Percentiles rank a stretch among this genome's conserved stretches.
Evolutionary conservation across 257 asterid species (phyloP).

Genomic region (Phtheirospermum japonicum): DNA sequence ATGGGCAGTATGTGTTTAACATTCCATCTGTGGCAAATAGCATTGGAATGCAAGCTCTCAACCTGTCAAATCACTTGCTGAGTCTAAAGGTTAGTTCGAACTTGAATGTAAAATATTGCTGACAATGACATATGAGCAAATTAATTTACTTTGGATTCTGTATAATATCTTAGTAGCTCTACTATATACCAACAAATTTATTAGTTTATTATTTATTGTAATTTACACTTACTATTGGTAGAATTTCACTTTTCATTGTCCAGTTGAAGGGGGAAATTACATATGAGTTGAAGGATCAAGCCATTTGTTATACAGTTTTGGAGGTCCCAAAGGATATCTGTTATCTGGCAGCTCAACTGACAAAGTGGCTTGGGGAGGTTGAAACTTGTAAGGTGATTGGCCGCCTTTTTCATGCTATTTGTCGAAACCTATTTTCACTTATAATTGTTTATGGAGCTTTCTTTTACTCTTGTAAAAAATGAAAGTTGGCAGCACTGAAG

Average conservation of each 20-base stretch:
- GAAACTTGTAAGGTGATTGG: constrained; percentile 81
- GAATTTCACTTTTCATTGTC: constrained; percentile 24
- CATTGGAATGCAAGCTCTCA: constrained; percentile 50
- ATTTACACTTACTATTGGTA: constrained; percentile 6
- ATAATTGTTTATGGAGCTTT: constrained; percentile 13
- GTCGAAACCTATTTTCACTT: neutral
- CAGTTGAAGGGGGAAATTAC: constrained; percentile 87
- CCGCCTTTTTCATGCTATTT: constrained; percentile 26
- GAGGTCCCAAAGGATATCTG: constrained; percentile 71
- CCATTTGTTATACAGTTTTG: constrained; percentile 60
- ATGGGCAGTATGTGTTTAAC: constrained; percentile 83
- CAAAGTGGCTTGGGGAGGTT: constrained; percentile 84
- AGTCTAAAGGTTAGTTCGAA: constrained; percentile 58
- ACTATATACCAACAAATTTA: neutral
- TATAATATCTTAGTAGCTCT: neutral
- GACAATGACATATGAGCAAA: neutral
- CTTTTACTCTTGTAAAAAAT: neutral
- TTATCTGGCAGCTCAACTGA: constrained; percentile 62
- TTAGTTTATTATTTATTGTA: neutral
- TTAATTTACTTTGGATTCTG: neutral
- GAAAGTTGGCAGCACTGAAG: constrained; percentile 14
- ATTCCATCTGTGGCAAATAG: constrained; percentile 75
- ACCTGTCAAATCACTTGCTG: constrained; percentile 67
- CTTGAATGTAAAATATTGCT: constrained; percentile 6
- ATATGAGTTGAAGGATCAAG: constrained; percentile 89